These are phyloP conservation scores for Ceratocystis huliohia DNA, from an alignment of 2,329 filamentous ascomycete genomes.

Conservation along the genomic window DNA sequence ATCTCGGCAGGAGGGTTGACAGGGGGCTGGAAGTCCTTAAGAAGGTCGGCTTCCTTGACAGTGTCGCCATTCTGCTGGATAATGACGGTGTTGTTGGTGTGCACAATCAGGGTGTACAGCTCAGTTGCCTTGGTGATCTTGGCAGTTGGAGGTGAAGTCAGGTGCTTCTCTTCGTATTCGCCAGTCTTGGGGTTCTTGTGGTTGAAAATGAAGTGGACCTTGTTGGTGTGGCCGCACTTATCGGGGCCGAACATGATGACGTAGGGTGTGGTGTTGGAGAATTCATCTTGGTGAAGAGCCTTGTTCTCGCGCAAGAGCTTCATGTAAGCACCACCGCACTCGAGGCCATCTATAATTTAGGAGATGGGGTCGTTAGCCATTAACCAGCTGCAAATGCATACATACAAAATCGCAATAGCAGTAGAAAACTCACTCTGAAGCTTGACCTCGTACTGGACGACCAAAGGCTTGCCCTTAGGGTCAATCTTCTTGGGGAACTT, in stretches of 20 bases:
- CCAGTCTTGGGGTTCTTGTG: conserved; percentile 99
- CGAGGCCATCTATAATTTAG: conserved; percentile 58
- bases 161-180: conserved; percentile 99
- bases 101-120: conserved; percentile 92
- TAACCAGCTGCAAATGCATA: neutral
- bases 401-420: neutral
- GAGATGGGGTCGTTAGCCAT: neutral
- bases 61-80: conserved; percentile 85
- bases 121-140: conserved; percentile 83
- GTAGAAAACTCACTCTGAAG: conserved; percentile 64
- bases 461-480: conserved; percentile 92
- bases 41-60: conserved; percentile 76
- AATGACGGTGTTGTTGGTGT: conserved; percentile 89
- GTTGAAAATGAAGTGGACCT: conserved; percentile 97
- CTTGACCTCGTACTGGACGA: conserved; percentile 99
- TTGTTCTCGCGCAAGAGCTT: conserved; percentile 98
- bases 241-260: conserved; percentile 99
- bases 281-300: conserved; percentile 92
- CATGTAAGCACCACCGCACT: conserved; percentile 97
- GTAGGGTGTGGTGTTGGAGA: conserved; percentile 93
- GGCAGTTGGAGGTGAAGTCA: conserved; percentile 69
- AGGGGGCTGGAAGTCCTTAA: conserved; percentile 85
- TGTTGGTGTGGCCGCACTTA: conserved; percentile 98
- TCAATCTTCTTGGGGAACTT: conserved; percentile 95
- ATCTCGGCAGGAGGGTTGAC: conserved; percentile 94